These are phyloP conservation scores for Colletotrichum cordylinicola DNA, from an alignment of 2,329 filamentous ascomycete species.

Conservation along the genomic window DNA sequence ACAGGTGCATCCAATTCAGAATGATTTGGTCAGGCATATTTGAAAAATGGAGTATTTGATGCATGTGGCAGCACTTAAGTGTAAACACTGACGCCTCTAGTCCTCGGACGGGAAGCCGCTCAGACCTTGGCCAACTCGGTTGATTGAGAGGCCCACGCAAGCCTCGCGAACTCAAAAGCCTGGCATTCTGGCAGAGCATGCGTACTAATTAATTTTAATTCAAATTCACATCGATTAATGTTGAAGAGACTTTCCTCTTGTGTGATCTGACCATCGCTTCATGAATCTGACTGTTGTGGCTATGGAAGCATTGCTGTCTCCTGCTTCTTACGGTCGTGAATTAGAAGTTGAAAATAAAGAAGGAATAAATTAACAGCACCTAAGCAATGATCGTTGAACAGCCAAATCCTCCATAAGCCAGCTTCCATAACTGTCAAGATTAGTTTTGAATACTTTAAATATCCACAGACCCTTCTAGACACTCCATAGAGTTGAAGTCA, in stretches of 20 bases:
- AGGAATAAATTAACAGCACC: neutral
- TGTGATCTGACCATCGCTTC: too few relatives aligned
- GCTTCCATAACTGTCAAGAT: neutral
- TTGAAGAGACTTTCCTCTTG: neutral
- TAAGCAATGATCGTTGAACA: too few relatives aligned
- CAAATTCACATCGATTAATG: neutral
- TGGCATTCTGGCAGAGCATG: neutral
- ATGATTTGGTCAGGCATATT: neutral
- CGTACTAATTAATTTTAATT: neutral
- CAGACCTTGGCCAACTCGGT: neutral
- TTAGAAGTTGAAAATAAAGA: neutral
- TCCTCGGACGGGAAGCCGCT: neutral
- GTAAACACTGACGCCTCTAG: neutral
- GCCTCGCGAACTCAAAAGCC: neutral
- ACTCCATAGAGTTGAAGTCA: neutral
- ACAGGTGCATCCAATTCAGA: neutral
- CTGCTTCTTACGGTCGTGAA: too few relatives aligned
- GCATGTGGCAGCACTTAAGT: neutral
- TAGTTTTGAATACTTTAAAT: neutral
- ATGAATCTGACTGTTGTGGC: rapidly evolving
- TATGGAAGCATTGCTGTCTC: rapidly evolving
- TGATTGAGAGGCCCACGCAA: neutral
- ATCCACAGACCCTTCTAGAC: neutral
- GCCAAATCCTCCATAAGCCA: neutral
- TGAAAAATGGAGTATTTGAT: neutral